These are phyloP conservation scores for Acacia concinna DNA, from an alignment of 331 rosid species.

Conservation along the genomic window DNA sequence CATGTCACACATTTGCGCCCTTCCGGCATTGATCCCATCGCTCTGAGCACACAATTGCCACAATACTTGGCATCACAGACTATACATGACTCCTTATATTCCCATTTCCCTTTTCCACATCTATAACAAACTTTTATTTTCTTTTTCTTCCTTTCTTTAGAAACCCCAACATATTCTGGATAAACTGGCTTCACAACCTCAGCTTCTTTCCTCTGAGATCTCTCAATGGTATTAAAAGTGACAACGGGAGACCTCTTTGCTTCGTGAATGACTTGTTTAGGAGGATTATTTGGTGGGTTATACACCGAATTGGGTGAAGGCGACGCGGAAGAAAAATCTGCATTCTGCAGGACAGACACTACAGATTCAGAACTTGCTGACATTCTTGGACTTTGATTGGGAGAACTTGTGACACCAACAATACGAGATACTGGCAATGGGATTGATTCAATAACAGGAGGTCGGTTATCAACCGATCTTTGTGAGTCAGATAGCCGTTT, in stretches of 20 bases:
- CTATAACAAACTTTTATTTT: conserved; percentile 76
- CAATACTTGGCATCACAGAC: conserved; percentile 92
- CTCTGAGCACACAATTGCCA: conserved; percentile 86
- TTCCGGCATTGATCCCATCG: conserved; percentile 99
- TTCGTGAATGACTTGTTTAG: conserved; percentile 52
- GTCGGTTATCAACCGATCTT: conserved; percentile 42
- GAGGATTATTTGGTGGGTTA: conserved; percentile 40
- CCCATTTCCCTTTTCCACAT: conserved; percentile 95
- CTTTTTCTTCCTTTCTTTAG: conserved; percentile 78
- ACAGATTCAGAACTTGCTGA: conserved; percentile 90
- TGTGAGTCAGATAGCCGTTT: conserved; percentile 55
- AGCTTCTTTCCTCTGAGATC: conserved; percentile 60
- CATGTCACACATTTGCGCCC: conserved; percentile 95
- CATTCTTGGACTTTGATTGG: conserved; percentile 72
- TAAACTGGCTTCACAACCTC: conserved; percentile 64
- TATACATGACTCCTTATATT: conserved; percentile 85
- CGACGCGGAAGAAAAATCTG: conserved; percentile 82
- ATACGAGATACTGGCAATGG: conserved; percentile 88
- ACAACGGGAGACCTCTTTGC: conserved; percentile 75
- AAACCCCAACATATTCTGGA: conserved; percentile 67
- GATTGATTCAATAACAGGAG: conserved; percentile 64
- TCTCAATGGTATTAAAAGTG: conserved; percentile 73
- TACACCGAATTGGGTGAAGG: conserved; percentile 85
- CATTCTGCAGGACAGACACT: conserved; percentile 86
- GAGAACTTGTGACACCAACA: conserved; percentile 67